These are phyloP conservation scores for Pyrenopolyporus hunteri DNA, from an alignment of 495 filamentous ascomycete genomes.

Conservation along the genomic window DNA sequence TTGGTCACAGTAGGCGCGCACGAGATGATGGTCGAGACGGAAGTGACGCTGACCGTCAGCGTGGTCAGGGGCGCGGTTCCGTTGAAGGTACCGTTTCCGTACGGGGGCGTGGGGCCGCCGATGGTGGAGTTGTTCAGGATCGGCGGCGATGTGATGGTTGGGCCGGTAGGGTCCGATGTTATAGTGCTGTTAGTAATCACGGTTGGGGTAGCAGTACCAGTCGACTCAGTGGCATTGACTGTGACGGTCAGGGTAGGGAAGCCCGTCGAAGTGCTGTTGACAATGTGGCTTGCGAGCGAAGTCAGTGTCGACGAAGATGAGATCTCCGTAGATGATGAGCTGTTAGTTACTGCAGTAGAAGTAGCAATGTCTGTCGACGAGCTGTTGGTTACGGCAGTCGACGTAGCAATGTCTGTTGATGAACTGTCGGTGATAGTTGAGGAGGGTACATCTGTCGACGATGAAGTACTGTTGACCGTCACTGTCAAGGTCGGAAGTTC, in stretches of 20 bases:
- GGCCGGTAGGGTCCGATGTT: background rate
- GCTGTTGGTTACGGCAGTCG: background rate
- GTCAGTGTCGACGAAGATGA: background rate
- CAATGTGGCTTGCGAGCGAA: no score
- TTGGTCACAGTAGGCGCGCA: slow-evolving; percentile 31
- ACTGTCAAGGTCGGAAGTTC: background rate
- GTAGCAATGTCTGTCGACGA: background rate
- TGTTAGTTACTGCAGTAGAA: background rate
- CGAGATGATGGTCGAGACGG: slow-evolving; percentile 36
- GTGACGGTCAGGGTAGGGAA: background rate
- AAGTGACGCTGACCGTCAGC: slow-evolving; percentile 33
- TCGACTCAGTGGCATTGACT: background rate
- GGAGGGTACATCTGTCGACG: no score
- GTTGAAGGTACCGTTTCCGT: slow-evolving; percentile 19
- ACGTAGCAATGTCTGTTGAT: background rate
- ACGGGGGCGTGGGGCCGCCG: background rate
- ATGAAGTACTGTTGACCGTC: background rate
- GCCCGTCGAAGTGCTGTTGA: background rate
- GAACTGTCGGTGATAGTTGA: background rate
- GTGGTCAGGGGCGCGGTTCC: slow-evolving; percentile 27
- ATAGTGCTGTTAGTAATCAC: background rate
- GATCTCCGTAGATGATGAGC: background rate
- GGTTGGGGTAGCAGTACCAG: background rate
- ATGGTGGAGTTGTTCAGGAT: background rate
- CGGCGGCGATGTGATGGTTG: slow-evolving; percentile 4